Conservation (phyloP, 148 eudicot genomes). For the Vaccinium darrowii region DNA sequence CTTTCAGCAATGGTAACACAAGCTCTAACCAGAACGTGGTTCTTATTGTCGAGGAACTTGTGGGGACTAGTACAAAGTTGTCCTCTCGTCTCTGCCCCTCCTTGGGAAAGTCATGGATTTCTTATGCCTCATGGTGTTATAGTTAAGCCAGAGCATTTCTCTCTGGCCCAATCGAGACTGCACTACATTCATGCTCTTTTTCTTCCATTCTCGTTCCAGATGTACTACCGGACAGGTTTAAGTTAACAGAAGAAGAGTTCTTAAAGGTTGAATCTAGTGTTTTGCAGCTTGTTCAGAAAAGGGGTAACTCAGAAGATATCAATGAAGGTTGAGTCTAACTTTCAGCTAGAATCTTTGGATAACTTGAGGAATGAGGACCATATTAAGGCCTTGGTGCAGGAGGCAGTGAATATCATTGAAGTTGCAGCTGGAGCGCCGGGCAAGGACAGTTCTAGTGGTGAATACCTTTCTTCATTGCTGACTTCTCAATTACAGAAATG, state of each 20-base stretch:
- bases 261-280: slow-evolving; percentile 50
- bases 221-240: slow-evolving; percentile 50
- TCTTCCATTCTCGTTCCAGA: slow-evolving; percentile 57
- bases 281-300: slow-evolving; percentile 44
- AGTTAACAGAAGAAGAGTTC: slow-evolving; percentile 67
- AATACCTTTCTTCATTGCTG: slow-evolving; percentile 51
- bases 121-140: slow-evolving; percentile 97
- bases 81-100: slow-evolving; percentile 79
- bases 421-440: slow-evolving; percentile 83
- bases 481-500: slow-evolving; percentile 66
- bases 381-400: slow-evolving; percentile 43
- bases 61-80: slow-evolving; percentile 65
- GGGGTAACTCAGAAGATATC: slow-evolving; percentile 25
- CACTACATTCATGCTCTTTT: slow-evolving; percentile 51
- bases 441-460: slow-evolving; percentile 57
- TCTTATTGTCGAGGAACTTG: slow-evolving; percentile 64
- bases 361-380: slow-evolving; percentile 27
- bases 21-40: slow-evolving; percentile 35
- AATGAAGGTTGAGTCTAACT: slow-evolving; percentile 28
- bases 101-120: slow-evolving; percentile 89
- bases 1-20: slow-evolving; percentile 25
- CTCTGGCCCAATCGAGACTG: slow-evolving; percentile 33
- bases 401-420: slow-evolving; percentile 66
- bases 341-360: slow-evolving; percentile 31
- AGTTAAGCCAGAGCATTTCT: slow-evolving; percentile 63